A percentile compares a stretch with the other conserved stretches of the same genome.
Conservation (phyloP, 306 rosid species). For the Vicia villosa region DNA sequence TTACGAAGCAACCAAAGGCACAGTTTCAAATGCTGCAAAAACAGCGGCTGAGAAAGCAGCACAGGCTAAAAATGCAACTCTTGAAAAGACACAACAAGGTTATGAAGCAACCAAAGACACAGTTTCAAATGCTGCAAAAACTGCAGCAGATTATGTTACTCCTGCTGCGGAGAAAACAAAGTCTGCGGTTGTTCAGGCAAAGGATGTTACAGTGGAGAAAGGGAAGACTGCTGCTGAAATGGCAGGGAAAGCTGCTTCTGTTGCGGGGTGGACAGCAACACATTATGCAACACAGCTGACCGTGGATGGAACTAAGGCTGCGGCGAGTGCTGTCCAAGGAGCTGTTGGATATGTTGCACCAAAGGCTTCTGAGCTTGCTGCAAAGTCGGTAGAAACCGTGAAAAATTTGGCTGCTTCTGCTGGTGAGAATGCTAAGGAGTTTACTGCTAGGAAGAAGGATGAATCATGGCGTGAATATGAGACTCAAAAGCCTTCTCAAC, state of each 20-base stretch:
- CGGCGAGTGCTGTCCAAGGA: slow-evolving; percentile 46
- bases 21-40: neutral
- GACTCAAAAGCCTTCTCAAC: slow-evolving; percentile 37
- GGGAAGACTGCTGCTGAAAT: slow-evolving; percentile 37
- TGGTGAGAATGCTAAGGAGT: slow-evolving; percentile 69
- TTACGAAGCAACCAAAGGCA: neutral
- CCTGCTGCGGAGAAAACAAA: slow-evolving; percentile 40
- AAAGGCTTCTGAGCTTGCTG: slow-evolving; percentile 51
- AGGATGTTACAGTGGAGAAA: slow-evolving; percentile 43
- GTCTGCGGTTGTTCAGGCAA: slow-evolving; percentile 42
- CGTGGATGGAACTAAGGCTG: slow-evolving; percentile 63
- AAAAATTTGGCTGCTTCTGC: slow-evolving; percentile 54
- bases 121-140: slow-evolving; percentile 36
- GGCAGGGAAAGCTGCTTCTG: slow-evolving; percentile 50
- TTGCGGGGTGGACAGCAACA: slow-evolving; percentile 68
- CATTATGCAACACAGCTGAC: slow-evolving; percentile 57
- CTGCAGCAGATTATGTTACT: slow-evolving; percentile 39
- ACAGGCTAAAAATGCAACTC: slow-evolving; percentile 14
- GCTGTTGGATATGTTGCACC: slow-evolving; percentile 62
- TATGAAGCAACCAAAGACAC: slow-evolving; percentile 43
- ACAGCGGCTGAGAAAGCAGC: slow-evolving; percentile 33
- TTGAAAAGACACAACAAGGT: slow-evolving; percentile 48
- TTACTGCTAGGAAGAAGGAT: slow-evolving; percentile 73
- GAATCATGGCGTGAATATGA: slow-evolving; percentile 52
- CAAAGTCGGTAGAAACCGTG: slow-evolving; percentile 48